Evolutionary conservation across 352 stramenopile genomes (phyloP), one percentile per base, ranked within the genome.

Genomic region (Globisporangium polare): DNA sequence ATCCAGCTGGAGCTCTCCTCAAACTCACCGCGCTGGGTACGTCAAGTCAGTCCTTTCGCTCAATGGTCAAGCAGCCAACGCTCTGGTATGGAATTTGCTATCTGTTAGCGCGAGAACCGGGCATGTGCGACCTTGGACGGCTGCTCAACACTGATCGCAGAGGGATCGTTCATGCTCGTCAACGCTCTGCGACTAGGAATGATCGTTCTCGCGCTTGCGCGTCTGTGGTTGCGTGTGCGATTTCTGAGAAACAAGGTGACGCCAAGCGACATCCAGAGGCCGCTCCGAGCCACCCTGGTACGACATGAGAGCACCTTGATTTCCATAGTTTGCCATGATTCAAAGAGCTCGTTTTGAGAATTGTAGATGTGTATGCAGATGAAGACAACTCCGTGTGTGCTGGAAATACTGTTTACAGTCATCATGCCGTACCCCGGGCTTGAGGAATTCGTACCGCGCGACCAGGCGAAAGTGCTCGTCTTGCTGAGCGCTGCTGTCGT

Each of bases 391-490:
- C 20, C 62, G 18, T 83, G 71, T 41, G n/a, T 65, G n/a, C 22
- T 72, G 46, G 77, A 89, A 39, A 5, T 82, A 20, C 8, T 77
- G 0, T 82, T 61, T 20, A 70, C 72, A 0, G 41, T 64, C 18
- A 42, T 84, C 6, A 76, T 89, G 27, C 78, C 81, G 42, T 89
- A 81, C 56, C 81, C 81, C 18, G 66, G 75, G 0, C 49, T 90
- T 6, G 81, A 90, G 24, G 58, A 18, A 1, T 49, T 82, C 0
- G 53, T 81, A 18, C 49, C 63, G 0, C 58, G 58, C 5, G 26
- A 69, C 2, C 51, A 66, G 10, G 66, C 62, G 2, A 67, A 74
- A 17, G 46, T 71, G 2, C 72, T 89, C n/a, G 60, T 88, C 13
- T 27, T 75, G 20, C 51, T 90, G 7, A 88, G 73, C 24, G 59